Conservation (phyloP, 768 basidiomycete genomes). For the Floccularia luteovirens region DNA sequence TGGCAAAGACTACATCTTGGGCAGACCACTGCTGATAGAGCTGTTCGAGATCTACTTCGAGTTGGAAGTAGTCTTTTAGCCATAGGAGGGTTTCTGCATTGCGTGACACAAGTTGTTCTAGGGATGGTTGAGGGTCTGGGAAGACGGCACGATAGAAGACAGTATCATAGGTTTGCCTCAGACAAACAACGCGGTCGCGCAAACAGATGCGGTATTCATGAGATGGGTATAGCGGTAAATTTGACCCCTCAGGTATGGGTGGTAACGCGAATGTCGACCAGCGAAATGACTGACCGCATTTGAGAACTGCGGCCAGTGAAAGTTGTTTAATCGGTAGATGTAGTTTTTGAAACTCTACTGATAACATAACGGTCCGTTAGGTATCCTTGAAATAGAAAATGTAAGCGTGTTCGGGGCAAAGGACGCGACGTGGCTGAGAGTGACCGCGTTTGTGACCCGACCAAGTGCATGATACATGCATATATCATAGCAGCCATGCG, state of each 20-base stretch:
- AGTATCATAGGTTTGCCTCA: conserved; percentile 62
- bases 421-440: too few relatives aligned
- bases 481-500: too few relatives aligned
- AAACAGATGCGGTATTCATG: conserved; percentile 75
- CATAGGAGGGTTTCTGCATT: conserved; percentile 66
- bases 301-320: conserved; percentile 69
- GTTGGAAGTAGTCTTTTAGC: conserved; percentile 86
- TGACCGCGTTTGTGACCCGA: too few relatives aligned
- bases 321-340: conserved; percentile 61
- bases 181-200: conserved; percentile 75
- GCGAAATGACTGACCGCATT: conserved; percentile 82
- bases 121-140: conserved; percentile 34
- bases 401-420: too few relatives aligned
- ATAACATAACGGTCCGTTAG: conserved; percentile 12
- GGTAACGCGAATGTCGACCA: conserved; percentile 55
- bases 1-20: conserved; percentile 70
- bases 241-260: too few relatives aligned
- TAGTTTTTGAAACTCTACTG: conserved; percentile 47
- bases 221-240: conserved; percentile 9
- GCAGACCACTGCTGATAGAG: conserved; percentile 75
- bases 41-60: conserved; percentile 60
- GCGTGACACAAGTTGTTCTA: conserved; percentile 22
- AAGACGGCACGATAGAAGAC: conserved; percentile 70
- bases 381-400: background rate
- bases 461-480: too few relatives aligned